Evolutionary conservation across 2,329 filamentous ascomycete species (phyloP), one percentile per base, ranked within the genome.

Genomic region (Ustulina deusta): DNA sequence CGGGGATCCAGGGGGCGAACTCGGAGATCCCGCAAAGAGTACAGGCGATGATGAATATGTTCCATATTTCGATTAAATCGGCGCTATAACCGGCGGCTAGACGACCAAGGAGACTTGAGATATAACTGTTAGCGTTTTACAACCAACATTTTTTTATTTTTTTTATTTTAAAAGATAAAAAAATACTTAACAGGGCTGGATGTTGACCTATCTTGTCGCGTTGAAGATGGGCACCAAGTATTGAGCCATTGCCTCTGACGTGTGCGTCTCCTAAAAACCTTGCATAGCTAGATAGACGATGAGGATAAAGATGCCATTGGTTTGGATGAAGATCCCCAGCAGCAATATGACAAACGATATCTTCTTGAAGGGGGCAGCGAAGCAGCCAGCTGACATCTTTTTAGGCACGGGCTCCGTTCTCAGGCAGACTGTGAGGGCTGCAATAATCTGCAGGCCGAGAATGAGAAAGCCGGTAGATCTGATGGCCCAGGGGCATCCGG

Each of bases 401-500:
- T 61, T 61, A 3, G 58, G 58, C 3, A 44, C 36, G 6, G 58
- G 59, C 38, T 55, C 36, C 6, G 20, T n/a, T 17, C 59, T 27
- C 4, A 49, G 0, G 3, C 36, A 25, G 20, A 62, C 59, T 1
- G 59, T 55, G n/a, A 59, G 22, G 7, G 59, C 34, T 2, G 61
- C n/a, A 13, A 58, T 49, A n/a, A 64, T 38, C 7, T 58, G 61
- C 9, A 64, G 20, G 25, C 54, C 61, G 7, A 64, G 61, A n/a
- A 57, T 58, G n/a, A 64, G 54, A 15, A 64, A 64, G 34, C 61
- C 61, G 2, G 46, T n/a, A 5, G 60, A 29, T n/a, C 60, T 3
- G 15, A 62, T 32, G 27, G 62, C 48, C 62, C 62, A 65, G 5
- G 55, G 55, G 46, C 34, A 65, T 1, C 62, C 62, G 3, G 60